Evolutionary conservation across 129 eudicot species (phyloP).

Genomic region (Cynara cardunculus): DNA sequence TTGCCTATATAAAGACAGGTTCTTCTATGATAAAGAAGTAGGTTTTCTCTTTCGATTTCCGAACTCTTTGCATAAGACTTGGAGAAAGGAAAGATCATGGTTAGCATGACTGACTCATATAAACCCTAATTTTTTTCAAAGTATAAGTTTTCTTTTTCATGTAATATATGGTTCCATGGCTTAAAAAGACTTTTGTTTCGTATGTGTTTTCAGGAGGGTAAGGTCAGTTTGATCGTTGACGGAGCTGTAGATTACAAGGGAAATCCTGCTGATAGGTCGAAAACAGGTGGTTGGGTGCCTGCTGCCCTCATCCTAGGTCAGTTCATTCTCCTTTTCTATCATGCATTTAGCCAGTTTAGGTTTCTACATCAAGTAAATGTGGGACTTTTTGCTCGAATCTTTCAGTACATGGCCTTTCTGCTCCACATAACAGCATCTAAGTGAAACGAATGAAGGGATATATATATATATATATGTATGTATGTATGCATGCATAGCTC

Average conservation of each 20-base stretch:
- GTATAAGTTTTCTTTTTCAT: not conserved
- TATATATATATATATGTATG: not conserved
- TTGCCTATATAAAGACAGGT: constrained; percentile 58
- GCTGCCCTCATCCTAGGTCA: constrained; percentile 90
- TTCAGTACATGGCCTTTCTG: not conserved
- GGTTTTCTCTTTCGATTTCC: constrained; percentile 13
- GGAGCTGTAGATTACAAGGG: constrained; percentile 88
- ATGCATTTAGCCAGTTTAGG: constrained; percentile 5
- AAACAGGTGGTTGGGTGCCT: constrained; percentile 94
- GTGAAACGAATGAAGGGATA: not conserved
- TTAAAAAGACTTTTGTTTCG: not conserved
- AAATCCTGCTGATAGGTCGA: constrained; percentile 67
- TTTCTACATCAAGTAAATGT: not conserved
- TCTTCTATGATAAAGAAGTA: constrained; percentile 10
- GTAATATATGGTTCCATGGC: not conserved
- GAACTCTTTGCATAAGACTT: constrained; percentile 2
- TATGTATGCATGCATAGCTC: not conserved
- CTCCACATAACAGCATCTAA: not conserved
- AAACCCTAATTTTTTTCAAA: not conserved
- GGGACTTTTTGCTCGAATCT: not conserved
- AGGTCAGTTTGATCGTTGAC: constrained; percentile 50
- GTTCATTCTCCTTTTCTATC: constrained; percentile 4
- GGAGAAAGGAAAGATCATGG: constrained; percentile 28
- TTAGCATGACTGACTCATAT: constrained; percentile 19
- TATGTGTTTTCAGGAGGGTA: constrained; percentile 49